A percentile compares a stretch with the other conserved stretches of the same genome.
These are phyloP conservation scores for Fusarium sp. DNA, from an alignment of 2,329 filamentous ascomycete species.

Conservation along the genomic window DNA sequence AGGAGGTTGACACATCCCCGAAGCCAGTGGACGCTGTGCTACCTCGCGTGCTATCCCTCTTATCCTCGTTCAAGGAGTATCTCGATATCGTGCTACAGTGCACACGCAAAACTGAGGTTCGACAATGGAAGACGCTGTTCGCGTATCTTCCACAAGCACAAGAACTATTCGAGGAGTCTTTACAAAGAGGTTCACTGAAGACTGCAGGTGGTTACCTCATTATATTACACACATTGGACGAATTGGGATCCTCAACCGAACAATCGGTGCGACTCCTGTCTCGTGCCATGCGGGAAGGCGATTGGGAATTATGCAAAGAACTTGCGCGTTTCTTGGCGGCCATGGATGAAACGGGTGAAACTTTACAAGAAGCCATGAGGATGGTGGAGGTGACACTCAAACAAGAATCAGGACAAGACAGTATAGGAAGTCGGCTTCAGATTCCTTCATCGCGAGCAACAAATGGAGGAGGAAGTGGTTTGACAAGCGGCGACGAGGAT, in stretches of 20 bases:
- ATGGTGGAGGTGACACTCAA: conserved; percentile 61
- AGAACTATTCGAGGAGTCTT: conserved; percentile 91
- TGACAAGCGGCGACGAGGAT: conserved; percentile 49
- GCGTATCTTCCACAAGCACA: conserved; percentile 89
- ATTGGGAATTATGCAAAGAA: conserved; percentile 97
- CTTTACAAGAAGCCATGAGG: conserved; percentile 77
- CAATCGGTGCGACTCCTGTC: conserved; percentile 85
- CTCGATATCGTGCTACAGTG: conserved; percentile 97
- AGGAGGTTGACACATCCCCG: conserved; percentile 83
- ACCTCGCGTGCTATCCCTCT: conserved; percentile 70
- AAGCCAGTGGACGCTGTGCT: conserved; percentile 72
- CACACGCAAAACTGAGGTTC: conserved; percentile 94
- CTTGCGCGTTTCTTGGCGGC: conserved; percentile 94
- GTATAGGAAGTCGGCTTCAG: conserved; percentile 46
- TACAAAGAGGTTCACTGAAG: conserved; percentile 86
- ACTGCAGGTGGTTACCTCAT: conserved; percentile 97
- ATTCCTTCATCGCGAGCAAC: conserved; percentile 46
- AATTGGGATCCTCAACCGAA: conserved; percentile 75
- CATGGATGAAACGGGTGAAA: conserved; percentile 86
- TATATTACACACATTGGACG: conserved; percentile 85
- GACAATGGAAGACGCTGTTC: conserved; percentile 95
- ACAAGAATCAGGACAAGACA: conserved; percentile 44
- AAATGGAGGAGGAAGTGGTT: conserved; percentile 47
- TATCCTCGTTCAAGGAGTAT: conserved; percentile 84
- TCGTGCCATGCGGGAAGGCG: conserved; percentile 82